Evolutionary conservation across 2,329 filamentous ascomycete species (phyloP).

Genomic region (Paraconiothyrium brasiliense): DNA sequence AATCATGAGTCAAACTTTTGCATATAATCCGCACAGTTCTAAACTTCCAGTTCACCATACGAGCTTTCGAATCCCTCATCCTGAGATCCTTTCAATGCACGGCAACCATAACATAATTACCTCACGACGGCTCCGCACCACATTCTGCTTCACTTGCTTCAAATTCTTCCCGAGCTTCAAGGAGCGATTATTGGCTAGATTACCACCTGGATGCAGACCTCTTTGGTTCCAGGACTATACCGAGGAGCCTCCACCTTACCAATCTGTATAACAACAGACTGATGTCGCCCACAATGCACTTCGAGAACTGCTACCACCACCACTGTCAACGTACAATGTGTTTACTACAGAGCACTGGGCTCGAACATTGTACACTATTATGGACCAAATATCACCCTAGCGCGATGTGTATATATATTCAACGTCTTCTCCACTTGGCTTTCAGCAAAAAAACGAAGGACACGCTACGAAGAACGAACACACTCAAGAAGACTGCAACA

Average conservation of each 20-base stretch:
- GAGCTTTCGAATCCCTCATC: neutral
- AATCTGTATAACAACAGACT: neutral
- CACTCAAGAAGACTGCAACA: too few relatives aligned
- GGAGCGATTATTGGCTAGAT: neutral
- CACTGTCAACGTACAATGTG: too few relatives aligned
- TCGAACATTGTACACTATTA: too few relatives aligned
- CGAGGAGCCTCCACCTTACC: neutral
- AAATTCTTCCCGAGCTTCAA: neutral
- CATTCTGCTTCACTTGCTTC: neutral
- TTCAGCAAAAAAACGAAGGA: too few relatives aligned
- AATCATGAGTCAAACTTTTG: neutral
- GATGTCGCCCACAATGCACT: too few relatives aligned
- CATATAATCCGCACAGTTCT: neutral
- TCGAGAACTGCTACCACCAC: too few relatives aligned
- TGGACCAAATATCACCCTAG: too few relatives aligned
- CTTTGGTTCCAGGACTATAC: neutral
- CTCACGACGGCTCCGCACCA: neutral
- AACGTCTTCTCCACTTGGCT: too few relatives aligned
- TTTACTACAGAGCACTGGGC: too few relatives aligned
- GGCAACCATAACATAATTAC: neutral
- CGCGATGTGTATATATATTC: too few relatives aligned
- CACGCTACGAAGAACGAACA: too few relatives aligned
- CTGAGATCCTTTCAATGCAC: neutral
- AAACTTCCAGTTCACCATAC: neutral
- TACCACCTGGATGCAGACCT: neutral